Evolutionary conservation across 768 basidiomycete species (phyloP).

Genomic region (Austroboletus festivus): DNA sequence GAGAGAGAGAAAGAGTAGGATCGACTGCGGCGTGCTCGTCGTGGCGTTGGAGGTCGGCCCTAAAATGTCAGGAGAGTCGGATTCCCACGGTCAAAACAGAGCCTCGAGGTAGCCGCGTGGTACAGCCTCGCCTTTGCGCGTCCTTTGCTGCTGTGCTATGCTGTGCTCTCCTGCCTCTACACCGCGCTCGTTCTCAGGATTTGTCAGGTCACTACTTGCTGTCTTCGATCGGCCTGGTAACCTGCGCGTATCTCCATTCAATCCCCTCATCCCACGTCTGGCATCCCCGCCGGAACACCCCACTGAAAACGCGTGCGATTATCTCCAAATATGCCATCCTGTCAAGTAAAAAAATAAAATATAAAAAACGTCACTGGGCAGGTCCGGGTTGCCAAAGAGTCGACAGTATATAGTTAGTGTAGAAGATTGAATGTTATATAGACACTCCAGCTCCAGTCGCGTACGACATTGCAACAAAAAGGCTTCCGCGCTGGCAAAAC

Average conservation of each 20-base stretch:
- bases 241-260: background rate
- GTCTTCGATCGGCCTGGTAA: background rate
- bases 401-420: constrained; percentile 24
- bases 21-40: constrained; percentile 8
- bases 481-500: constrained; percentile 1
- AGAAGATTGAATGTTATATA: constrained; percentile 28
- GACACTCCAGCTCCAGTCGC: constrained; percentile 11
- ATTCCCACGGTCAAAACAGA: constrained; percentile 24
- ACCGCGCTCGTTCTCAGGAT: constrained; percentile 16
- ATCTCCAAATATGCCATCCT: constrained; percentile 13
- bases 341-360: constrained; percentile 12
- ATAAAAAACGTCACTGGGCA: constrained; percentile 1
- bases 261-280: constrained; percentile 7
- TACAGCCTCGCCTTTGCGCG: background rate
- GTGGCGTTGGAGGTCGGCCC: constrained; percentile 14
- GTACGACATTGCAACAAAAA: constrained; percentile 8
- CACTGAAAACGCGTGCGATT: constrained; percentile 19
- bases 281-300: too few species aligned
- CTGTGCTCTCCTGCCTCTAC: constrained; percentile 2
- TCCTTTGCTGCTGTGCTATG: constrained; percentile 7
- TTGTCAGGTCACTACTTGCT: constrained; percentile 7
- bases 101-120: constrained; percentile 23
- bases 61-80: constrained; percentile 22
- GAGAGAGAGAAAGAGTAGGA: too few species aligned
- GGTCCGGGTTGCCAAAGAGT: constrained; percentile 8